These are phyloP conservation scores for Andrographis paniculata DNA, from an alignment of 305 asterid species.

Conservation along the genomic window DNA sequence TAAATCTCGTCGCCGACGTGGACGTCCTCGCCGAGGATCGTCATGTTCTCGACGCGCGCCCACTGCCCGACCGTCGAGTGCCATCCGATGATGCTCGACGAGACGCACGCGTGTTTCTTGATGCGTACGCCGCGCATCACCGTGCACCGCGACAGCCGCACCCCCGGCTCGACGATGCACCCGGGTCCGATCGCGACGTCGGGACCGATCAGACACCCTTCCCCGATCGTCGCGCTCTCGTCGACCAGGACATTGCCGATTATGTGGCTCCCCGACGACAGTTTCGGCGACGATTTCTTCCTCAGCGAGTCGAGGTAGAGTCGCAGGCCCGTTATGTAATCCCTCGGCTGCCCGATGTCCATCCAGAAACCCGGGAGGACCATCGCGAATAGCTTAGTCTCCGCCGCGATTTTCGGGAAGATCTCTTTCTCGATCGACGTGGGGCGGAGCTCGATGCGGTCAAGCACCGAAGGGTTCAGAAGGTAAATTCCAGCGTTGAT, in stretches of 20 bases:
- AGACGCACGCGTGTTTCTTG: constrained; percentile 78
- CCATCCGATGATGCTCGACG: constrained; percentile 88
- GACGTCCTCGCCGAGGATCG: constrained; percentile 87
- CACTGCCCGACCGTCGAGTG: constrained; percentile 92
- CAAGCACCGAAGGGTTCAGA: constrained; percentile 73
- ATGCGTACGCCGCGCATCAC: constrained; percentile 87
- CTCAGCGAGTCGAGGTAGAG: constrained; percentile 71
- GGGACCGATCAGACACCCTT: constrained; percentile 91
- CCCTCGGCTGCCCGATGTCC: constrained; percentile 95
- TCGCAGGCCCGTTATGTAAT: constrained; percentile 72
- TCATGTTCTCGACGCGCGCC: constrained; percentile 98
- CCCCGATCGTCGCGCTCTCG: constrained; percentile 82
- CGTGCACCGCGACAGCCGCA: constrained; percentile 85
- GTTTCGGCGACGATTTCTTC: constrained; percentile 56
- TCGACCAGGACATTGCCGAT: constrained; percentile 84
- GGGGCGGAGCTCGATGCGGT: constrained; percentile 69
- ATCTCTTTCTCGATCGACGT: constrained; percentile 86
- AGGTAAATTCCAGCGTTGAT: constrained; percentile 92
- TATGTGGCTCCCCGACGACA: constrained; percentile 61
- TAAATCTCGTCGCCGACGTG: constrained; percentile 85
- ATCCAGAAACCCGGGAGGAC: constrained; percentile 91
- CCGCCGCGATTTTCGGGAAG: constrained; percentile 74
- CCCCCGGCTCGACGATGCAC: constrained; percentile 77
- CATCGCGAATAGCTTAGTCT: constrained; percentile 65
- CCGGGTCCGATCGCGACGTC: constrained; percentile 89